Evolutionary conservation across 2,329 filamentous ascomycete genomes (phyloP).

Genomic region (Rutstroemia sp.): DNA sequence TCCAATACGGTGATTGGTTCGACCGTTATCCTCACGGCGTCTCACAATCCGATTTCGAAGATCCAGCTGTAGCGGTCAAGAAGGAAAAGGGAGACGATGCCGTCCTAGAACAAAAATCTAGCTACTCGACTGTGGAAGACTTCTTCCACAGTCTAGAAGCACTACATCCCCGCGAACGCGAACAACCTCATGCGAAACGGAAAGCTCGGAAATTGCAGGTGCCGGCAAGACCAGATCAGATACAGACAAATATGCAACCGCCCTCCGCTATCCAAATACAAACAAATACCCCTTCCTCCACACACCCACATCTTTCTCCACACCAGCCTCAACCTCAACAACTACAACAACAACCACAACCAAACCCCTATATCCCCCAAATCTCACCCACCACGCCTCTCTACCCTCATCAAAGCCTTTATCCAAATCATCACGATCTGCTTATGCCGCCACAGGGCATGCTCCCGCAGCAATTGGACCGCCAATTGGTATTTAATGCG

Average conservation of each 20-base stretch:
- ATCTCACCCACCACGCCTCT: conserved; percentile 26
- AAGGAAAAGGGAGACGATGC: conserved; percentile 80
- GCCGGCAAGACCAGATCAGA: conserved; percentile 17
- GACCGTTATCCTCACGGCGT: conserved; percentile 90
- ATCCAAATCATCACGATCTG: conserved; percentile 40
- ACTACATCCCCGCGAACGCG: conserved; percentile 34
- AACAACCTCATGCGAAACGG: conserved; percentile 28
- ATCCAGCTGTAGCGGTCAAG: conserved; percentile 58
- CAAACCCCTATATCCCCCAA: conserved; percentile 19
- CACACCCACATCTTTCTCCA: conserved; percentile 11
- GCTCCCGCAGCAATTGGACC: conserved; percentile 64
- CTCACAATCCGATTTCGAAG: conserved; percentile 74
- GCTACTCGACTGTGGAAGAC: conserved; percentile 89
- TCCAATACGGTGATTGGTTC: conserved; percentile 98
- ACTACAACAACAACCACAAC: background rate
- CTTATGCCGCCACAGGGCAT: conserved; percentile 40
- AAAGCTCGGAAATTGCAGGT: conserved; percentile 34
- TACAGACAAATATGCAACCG: conserved; percentile 21
- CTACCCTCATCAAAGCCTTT: conserved; percentile 27
- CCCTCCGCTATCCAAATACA: background rate
- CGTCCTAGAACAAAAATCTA: conserved; percentile 79
- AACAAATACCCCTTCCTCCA: background rate
- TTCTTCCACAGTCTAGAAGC: conserved; percentile 80
- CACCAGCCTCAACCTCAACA: conserved; percentile 6
- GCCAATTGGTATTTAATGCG: conserved; percentile 68